These are phyloP conservation scores for Primulina tabacum DNA, from an alignment of 257 asterid genomes.

Conservation along the genomic window DNA sequence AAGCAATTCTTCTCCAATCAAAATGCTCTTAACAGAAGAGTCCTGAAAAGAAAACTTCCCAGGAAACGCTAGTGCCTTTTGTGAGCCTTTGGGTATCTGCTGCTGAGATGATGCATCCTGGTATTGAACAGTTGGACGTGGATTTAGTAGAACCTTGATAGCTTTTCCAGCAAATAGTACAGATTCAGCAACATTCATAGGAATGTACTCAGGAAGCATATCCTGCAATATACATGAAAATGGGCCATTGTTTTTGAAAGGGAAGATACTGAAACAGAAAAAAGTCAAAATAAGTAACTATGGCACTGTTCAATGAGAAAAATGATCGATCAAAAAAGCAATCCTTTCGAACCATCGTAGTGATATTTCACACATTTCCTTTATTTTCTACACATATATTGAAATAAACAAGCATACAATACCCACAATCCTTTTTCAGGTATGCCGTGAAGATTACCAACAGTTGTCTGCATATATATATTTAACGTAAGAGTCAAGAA, in stretches of 20 bases:
- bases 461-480: neutral
- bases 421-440: neutral
- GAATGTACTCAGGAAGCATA: slow-evolving; percentile 92
- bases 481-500: neutral
- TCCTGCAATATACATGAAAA: slow-evolving; percentile 50
- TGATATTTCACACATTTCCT: neutral
- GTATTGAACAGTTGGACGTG: slow-evolving; percentile 60
- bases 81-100: slow-evolving; percentile 68
- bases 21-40: slow-evolving; percentile 37
- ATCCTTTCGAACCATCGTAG: neutral
- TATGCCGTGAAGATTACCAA: neutral
- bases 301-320: neutral
- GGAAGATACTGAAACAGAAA: neutral
- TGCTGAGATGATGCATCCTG: slow-evolving; percentile 50
- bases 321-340: neutral
- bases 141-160: slow-evolving; percentile 89
- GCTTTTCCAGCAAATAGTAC: slow-evolving; percentile 97
- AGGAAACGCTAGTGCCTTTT: slow-evolving; percentile 49
- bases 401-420: slow-evolving; percentile 9
- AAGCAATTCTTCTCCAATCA: slow-evolving; percentile 72
- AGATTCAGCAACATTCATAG: slow-evolving; percentile 79
- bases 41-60: slow-evolving; percentile 42
- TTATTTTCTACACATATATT: neutral
- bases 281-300: neutral
- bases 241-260: neutral